These are phyloP conservation scores for Clitopilus passeckerianus DNA, from an alignment of 768 basidiomycete genomes.

Conservation along the genomic window DNA sequence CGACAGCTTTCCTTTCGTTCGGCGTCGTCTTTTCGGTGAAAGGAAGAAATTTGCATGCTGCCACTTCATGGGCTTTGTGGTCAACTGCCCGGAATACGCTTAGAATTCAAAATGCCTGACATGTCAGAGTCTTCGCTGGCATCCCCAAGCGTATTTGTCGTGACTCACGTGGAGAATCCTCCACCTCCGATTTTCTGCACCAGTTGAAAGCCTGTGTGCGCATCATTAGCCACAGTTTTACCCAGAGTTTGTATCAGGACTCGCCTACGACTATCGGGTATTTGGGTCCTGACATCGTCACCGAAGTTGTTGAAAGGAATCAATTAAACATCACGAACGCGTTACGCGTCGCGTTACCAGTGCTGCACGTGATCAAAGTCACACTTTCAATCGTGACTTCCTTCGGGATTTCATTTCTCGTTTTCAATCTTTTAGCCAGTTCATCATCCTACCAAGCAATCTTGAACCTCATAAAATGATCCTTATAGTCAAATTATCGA, in stretches of 20 bases:
- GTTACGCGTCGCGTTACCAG: background rate
- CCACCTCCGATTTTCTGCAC: conserved; percentile 81
- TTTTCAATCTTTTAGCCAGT: too few species aligned
- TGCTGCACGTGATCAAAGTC: background rate
- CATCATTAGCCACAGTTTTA: background rate
- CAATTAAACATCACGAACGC: background rate
- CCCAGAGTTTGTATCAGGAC: conserved; percentile 7
- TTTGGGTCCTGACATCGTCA: conserved; percentile 21
- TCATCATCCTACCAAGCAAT: too few species aligned
- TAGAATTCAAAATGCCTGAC: background rate
- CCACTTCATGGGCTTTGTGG: conserved; percentile 56
- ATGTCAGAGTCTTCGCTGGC: background rate
- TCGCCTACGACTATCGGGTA: conserved; percentile 38
- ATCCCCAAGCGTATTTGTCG: background rate
- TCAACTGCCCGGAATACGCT: conserved; percentile 87
- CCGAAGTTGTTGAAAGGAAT: background rate
- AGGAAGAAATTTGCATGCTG: conserved; percentile 82
- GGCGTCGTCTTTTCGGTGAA: conserved; percentile 61
- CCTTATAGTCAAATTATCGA: too few species aligned
- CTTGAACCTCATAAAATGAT: too few species aligned
- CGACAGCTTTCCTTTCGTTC: conserved; percentile 70
- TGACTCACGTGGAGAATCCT: conserved; percentile 75
- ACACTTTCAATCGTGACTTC: background rate
- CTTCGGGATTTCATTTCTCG: background rate
- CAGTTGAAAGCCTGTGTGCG: conserved; percentile 56